These are phyloP conservation scores for Psilocybe sp. DNA, from an alignment of 768 basidiomycete species.

Conservation along the genomic window DNA sequence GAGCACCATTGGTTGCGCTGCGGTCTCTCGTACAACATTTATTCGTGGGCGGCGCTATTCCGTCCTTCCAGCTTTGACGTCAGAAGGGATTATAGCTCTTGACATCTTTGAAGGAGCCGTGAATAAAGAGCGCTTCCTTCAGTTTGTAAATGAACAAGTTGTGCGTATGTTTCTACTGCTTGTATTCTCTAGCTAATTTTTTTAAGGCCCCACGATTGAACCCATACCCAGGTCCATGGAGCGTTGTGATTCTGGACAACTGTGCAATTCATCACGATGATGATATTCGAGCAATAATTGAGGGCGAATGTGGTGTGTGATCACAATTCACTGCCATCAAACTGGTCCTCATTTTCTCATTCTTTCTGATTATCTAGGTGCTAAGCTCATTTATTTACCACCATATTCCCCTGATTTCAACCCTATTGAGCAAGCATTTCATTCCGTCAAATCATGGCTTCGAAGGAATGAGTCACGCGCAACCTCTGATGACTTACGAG, in stretches of 20 bases:
- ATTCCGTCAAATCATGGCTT: conserved; percentile 21
- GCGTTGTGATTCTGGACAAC: conserved; percentile 39
- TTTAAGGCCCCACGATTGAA: conserved; percentile 23
- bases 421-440: conserved; percentile 29
- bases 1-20: conserved; percentile 15
- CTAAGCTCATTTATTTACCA: conserved; percentile 23
- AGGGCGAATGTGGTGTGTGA: conserved; percentile 22
- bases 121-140: conserved; percentile 28
- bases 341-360: too few relatives aligned
- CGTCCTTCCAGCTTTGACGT: conserved; percentile 25
- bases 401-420: conserved; percentile 34
- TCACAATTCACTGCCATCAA: background rate
- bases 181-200: too few relatives aligned
- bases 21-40: conserved; percentile 17
- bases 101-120: conserved; percentile 34
- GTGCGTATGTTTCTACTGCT: conserved; percentile 12
- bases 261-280: conserved; percentile 37
- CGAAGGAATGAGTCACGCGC: conserved; percentile 12
- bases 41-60: conserved; percentile 26
- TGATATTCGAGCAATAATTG: conserved; percentile 27
- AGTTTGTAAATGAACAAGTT: conserved; percentile 27
- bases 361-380: too few relatives aligned
- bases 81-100: conserved; percentile 26
- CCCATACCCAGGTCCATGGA: conserved; percentile 30
- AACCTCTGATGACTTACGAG: conserved; percentile 1